A percentile compares a stretch with the other conserved stretches of the same genome.
Evolutionary conservation across 2,329 filamentous ascomycete species (phyloP).

Genomic region (Lecanicillium sp.): DNA sequence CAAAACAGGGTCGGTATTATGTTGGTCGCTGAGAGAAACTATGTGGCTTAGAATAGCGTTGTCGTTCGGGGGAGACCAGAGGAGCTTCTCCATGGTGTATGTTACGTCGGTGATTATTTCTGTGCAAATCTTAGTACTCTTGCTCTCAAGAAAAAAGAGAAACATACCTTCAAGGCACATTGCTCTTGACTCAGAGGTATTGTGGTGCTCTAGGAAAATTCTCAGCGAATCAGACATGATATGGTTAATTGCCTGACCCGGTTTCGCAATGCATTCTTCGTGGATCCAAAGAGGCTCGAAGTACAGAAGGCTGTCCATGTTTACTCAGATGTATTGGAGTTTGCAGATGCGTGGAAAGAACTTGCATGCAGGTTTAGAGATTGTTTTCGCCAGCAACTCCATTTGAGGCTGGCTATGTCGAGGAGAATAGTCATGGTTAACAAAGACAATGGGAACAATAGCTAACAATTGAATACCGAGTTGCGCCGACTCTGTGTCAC

Average conservation of each 20-base stretch:
- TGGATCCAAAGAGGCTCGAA: constrained; percentile 16
- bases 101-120: constrained; percentile 10
- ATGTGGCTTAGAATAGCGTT: constrained; percentile 12
- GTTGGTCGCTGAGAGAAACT: background rate
- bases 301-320: constrained; percentile 16
- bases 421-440: too few relatives aligned
- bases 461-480: too few relatives aligned
- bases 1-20: constrained; percentile 5
- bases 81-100: constrained; percentile 7
- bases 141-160: background rate
- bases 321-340: background rate
- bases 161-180: background rate
- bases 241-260: constrained; percentile 10
- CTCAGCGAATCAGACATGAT: constrained; percentile 4
- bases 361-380: too few relatives aligned
- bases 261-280: constrained; percentile 9
- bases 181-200: background rate
- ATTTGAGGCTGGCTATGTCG: too few relatives aligned
- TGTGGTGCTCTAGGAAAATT: background rate
- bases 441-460: too few relatives aligned
- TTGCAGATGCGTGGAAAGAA: too few relatives aligned
- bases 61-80: constrained; percentile 1
- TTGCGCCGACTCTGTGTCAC: too few relatives aligned
- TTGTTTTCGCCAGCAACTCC: too few relatives aligned
- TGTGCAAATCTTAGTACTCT: constrained; percentile 1